Evolutionary conservation across 768 basidiomycete genomes (phyloP).

Genomic region (Podaxis sp.): DNA sequence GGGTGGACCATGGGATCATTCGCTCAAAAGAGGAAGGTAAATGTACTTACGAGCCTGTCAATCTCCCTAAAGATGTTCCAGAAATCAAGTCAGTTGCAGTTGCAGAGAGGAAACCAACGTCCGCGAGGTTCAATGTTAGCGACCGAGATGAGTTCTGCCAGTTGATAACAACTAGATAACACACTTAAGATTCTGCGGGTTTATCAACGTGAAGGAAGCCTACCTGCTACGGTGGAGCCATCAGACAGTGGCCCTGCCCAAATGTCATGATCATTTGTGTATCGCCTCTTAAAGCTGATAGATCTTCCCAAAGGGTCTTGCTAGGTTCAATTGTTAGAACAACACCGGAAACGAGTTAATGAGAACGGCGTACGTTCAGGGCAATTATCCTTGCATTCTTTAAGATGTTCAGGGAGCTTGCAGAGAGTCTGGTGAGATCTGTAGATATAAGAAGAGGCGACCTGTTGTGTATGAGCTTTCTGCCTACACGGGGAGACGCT

Average conservation of each 20-base stretch:
- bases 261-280: conserved; percentile 49
- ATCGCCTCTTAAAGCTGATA: conserved; percentile 44
- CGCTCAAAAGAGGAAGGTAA: too few species aligned
- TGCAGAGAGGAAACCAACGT: conserved; percentile 42
- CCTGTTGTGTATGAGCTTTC: conserved; percentile 18
- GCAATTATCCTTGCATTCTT: conserved; percentile 43
- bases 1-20: neutral
- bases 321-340: conserved; percentile 22
- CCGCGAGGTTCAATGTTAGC: conserved; percentile 41
- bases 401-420: conserved; percentile 36
- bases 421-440: conserved; percentile 34
- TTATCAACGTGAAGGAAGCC: conserved; percentile 12
- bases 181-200: neutral
- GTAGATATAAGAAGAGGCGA: conserved; percentile 47
- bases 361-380: conserved; percentile 34
- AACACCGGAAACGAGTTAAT: neutral
- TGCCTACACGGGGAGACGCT: neutral
- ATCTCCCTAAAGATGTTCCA: conserved; percentile 34
- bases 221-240: conserved; percentile 46
- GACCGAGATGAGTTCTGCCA: conserved; percentile 39
- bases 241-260: conserved; percentile 49
- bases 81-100: conserved; percentile 40
- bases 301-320: conserved; percentile 48
- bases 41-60: conserved; percentile 34
- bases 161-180: conserved; percentile 41